Base-by-base conservation (phyloP, 2,329 filamentous ascomycete genomes). In the Fusarium hainanense region DNA sequence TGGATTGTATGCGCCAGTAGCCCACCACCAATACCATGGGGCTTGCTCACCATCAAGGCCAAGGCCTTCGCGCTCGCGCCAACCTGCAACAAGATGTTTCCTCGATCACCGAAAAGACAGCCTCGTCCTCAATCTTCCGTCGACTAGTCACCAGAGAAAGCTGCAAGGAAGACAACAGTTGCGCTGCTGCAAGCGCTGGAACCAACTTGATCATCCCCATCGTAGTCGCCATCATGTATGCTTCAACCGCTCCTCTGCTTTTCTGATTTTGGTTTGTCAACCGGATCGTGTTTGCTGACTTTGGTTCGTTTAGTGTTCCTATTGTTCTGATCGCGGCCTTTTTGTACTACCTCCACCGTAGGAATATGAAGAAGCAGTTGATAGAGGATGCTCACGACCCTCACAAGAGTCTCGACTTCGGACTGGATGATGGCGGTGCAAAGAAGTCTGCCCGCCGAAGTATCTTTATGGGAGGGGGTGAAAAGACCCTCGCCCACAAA, bases 331-430 rank as follows among this genome's bases (percentile, higher is more conserved):
- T 92, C 21, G 78, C 91, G 2, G 77, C 89, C 49, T 87, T 93
- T 2, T 82, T 98, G 41, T 76, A 94, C 69, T 91, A 90, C 76
- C 86, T 99, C 37, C 94, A 98, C 77, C 89, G 93, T 54, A 88
- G 93, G 78, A 92, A 93, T 75, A 81, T 92, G 41, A 89, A 87
- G 77, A 93, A 89, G 75, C 85, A 93, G 68, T 84, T 85, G 58
- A 82, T 85, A 62, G 96, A 99, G 81, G 96, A 99, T 81, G 85
- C 87, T 20, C 89, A 92, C 68, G 94, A 98, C 79, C 93, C 93
- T 72, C 93, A 97, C 80, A 94, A 92, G 77, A 96, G 93, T 1
- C 86, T 98, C 77, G 96, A 99, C 79, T 99, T 98, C 77, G 96
- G 96, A 37, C 81, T 98, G 76, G 93, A 70, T 84, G 70, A 40